A percentile compares a stretch with the other conserved stretches of the same genome.
These are phyloP conservation scores for Nidularia pulvinata DNA, from an alignment of 768 basidiomycete genomes.

Conservation along the genomic window DNA sequence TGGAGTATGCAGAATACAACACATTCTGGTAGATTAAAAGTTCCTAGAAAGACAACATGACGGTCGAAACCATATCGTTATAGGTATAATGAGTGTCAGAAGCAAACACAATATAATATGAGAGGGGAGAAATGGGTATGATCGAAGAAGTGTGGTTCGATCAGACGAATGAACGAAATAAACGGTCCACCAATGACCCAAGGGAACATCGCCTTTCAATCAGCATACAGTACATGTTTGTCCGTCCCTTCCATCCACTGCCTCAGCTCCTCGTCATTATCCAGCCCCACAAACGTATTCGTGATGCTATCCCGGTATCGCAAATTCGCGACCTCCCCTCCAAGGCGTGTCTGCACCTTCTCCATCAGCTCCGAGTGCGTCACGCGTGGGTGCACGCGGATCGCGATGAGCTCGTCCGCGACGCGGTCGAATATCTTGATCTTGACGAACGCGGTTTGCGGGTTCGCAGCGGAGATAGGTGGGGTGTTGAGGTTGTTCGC, in stretches of 20 bases:
- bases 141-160: background rate
- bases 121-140: too few relatives aligned
- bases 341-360: constrained; percentile 89
- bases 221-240: constrained; percentile 83
- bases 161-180: background rate
- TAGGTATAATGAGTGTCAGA: too few relatives aligned
- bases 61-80: too few relatives aligned
- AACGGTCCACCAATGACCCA: background rate
- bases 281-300: constrained; percentile 63
- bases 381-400: constrained; percentile 93
- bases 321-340: constrained; percentile 64
- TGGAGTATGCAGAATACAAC: too few relatives aligned
- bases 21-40: too few relatives aligned
- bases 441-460: constrained; percentile 90
- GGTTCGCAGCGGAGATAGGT: constrained; percentile 74
- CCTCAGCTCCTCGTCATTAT: constrained; percentile 61
- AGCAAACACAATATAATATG: too few relatives aligned
- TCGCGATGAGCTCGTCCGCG: constrained; percentile 95
- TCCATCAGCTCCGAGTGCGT: constrained; percentile 85
- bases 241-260: constrained; percentile 80
- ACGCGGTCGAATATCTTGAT: constrained; percentile 97
- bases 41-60: too few relatives aligned
- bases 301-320: constrained; percentile 76
- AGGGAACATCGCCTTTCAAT: constrained; percentile 29
- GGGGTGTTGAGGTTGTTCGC: constrained; percentile 59